Evolutionary conservation across 306 rosid species (phyloP).

Genomic region (Phaseolus lunatus): DNA sequence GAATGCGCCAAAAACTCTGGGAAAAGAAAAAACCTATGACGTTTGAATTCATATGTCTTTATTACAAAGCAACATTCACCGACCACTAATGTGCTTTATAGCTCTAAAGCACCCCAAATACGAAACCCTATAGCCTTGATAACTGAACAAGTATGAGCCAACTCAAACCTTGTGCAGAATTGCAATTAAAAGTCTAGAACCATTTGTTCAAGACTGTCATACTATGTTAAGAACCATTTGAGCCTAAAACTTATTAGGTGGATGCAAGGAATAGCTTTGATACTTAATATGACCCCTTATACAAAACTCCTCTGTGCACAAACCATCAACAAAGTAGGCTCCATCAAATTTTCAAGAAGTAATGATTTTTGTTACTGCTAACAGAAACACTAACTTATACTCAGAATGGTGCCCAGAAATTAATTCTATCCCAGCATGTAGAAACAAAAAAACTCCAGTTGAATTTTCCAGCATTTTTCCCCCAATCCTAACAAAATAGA

Average conservation of each 20-base stretch:
- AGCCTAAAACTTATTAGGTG: background rate
- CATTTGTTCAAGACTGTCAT: background rate
- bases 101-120: background rate
- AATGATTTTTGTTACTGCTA: background rate
- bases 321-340: background rate
- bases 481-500: background rate
- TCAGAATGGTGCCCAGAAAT: background rate
- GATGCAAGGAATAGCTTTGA: background rate
- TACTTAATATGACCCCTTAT: background rate
- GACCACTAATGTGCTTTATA: background rate
- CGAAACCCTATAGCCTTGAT: background rate
- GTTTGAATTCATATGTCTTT: background rate
- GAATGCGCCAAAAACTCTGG: background rate
- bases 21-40: background rate
- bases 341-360: background rate
- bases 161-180: background rate
- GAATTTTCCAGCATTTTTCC: background rate
- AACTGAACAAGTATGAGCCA: background rate
- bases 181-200: background rate
- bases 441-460: background rate
- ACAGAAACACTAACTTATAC: background rate
- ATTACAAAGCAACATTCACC: background rate
- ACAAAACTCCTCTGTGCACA: background rate
- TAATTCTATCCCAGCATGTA: background rate
- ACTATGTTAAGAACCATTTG: background rate